Evolutionary conservation across 2,329 filamentous ascomycete species (phyloP).

Genomic region (Curvularia sp.): DNA sequence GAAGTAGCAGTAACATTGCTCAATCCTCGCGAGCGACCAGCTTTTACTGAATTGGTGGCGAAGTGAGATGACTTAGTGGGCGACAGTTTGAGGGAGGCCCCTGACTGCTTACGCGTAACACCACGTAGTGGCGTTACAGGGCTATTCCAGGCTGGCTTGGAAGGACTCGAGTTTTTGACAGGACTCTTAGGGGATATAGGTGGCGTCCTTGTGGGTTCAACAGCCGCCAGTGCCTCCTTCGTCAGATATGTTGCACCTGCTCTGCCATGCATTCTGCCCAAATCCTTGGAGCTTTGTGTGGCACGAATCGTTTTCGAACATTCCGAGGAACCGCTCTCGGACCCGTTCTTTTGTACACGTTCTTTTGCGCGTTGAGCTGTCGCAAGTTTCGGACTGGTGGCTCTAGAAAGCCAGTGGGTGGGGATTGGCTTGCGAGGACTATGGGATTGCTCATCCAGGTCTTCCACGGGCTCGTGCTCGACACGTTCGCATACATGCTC

Average conservation of each 20-base stretch:
- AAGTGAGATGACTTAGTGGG: constrained; percentile 22
- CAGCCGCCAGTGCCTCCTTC: constrained; percentile 35
- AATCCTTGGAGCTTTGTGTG: constrained; percentile 28
- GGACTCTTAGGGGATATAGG: constrained; percentile 17
- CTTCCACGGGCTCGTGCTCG: background rate
- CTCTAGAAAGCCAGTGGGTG: constrained; percentile 30
- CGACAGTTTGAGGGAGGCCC: constrained; percentile 27
- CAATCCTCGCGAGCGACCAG: constrained; percentile 18
- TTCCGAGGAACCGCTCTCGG: constrained; percentile 19
- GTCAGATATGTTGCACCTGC: constrained; percentile 36
- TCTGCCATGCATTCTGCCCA: constrained; percentile 17
- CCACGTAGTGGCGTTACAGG: constrained; percentile 26
- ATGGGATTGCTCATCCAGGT: background rate
- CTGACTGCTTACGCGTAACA: constrained; percentile 18
- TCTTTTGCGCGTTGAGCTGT: constrained; percentile 36
- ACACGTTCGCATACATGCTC: constrained; percentile 4
- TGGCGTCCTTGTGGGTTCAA: constrained; percentile 30
- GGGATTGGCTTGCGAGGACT: constrained; percentile 42
- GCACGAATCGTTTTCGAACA: constrained; percentile 27
- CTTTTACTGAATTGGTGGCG: background rate
- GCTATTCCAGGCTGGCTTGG: constrained; percentile 30
- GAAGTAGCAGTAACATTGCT: constrained; percentile 31
- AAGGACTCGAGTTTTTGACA: constrained; percentile 22
- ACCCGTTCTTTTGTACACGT: constrained; percentile 28
- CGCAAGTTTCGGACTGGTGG: constrained; percentile 24